phyloP scores from a whole-genome alignment of 2,329 filamentous ascomycete genomes.

The Exophiala calicioides region DNA sequence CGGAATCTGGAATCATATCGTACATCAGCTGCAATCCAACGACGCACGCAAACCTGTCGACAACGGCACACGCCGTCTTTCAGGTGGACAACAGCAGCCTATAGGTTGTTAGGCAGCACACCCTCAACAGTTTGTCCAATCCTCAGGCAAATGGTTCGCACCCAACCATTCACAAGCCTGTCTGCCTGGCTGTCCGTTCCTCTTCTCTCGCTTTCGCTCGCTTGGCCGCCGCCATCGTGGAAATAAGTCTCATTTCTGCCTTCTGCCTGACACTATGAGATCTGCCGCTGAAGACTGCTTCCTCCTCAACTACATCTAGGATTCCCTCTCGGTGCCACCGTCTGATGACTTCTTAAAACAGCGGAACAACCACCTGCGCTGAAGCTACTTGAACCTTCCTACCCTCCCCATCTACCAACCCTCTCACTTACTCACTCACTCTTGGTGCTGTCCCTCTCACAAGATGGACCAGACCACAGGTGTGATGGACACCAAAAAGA shows the following conservation, averaged over 20 bases:
- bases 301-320: too few relatives aligned
- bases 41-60: too few relatives aligned
- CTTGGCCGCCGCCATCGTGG: not conserved
- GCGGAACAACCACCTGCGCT: not conserved
- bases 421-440: not conserved
- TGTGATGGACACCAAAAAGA: conserved; percentile 16
- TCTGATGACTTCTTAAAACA: not conserved
- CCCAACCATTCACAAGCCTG: too few relatives aligned
- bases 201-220: not conserved
- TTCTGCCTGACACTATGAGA: not conserved
- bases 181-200: too few relatives aligned
- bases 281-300: too few relatives aligned
- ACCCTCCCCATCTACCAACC: not conserved
- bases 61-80: too few relatives aligned
- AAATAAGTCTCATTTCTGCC: not conserved
- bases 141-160: too few relatives aligned
- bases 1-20: too few relatives aligned
- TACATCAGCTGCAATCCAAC: too few relatives aligned
- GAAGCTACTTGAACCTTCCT: not conserved
- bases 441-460: not conserved
- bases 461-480: conserved; percentile 16
- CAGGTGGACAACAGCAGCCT: too few relatives aligned
- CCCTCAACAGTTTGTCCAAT: too few relatives aligned
- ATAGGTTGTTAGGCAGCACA: too few relatives aligned
- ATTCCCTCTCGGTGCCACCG: not conserved